Evolutionary conservation across 345 rosid genomes (phyloP).

Genomic region (Corchorus olitorius): DNA sequence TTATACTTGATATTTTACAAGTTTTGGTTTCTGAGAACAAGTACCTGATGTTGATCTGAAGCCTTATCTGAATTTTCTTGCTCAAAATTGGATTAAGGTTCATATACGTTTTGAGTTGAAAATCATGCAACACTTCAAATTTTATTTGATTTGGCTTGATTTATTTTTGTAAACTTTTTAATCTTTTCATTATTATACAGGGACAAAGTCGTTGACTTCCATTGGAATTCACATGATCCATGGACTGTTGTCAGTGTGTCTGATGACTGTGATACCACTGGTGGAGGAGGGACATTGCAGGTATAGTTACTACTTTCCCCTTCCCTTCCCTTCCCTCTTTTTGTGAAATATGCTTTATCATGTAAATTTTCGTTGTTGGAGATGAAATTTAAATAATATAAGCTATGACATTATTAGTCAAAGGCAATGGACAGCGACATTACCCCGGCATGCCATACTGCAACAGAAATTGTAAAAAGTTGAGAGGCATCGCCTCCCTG

Average conservation of each 20-base stretch:
- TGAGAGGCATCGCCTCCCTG: not conserved
- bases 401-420: not conserved
- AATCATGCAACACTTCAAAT: not conserved
- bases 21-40: not conserved
- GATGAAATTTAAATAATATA: not conserved
- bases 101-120: not conserved
- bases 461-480: not conserved
- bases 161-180: not conserved
- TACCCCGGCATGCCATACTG: not conserved
- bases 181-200: constrained; percentile 34
- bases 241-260: constrained; percentile 98
- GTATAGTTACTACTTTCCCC: constrained; percentile 29
- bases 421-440: not conserved
- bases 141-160: not conserved
- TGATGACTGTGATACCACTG: constrained; percentile 91
- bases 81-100: not conserved
- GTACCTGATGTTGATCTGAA: not conserved
- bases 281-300: constrained; percentile 98
- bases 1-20: not conserved
- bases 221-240: constrained; percentile 86
- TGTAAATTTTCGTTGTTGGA: not conserved
- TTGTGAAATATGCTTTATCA: too few species aligned
- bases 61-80: not conserved
- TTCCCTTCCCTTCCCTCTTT: not conserved
- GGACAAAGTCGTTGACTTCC: constrained; percentile 97